phyloP scores from a whole-genome alignment of 257 asterid species.

The Henckelia pumila region DNA sequence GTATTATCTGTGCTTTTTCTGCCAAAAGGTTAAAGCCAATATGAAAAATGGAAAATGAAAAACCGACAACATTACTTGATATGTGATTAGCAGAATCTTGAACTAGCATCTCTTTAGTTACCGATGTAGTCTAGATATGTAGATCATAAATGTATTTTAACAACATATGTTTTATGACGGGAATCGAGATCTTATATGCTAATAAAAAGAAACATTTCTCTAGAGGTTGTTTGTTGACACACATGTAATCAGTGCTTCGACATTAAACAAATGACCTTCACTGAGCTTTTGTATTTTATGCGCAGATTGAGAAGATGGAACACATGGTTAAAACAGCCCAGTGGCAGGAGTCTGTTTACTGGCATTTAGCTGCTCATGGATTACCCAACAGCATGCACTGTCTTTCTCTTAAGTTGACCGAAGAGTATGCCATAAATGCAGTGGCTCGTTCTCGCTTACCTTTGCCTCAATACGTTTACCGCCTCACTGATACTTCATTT shows the following conservation, averaged over 20 bases:
- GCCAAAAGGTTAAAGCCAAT: neutral
- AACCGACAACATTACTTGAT: neutral
- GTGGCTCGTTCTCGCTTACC: constrained; percentile 76
- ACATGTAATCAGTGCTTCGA: neutral
- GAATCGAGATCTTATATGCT: neutral
- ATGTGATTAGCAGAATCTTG: neutral
- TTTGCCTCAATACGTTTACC: constrained; percentile 59
- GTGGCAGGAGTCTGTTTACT: constrained; percentile 56
- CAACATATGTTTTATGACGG: neutral
- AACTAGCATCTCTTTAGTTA: neutral
- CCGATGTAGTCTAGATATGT: neutral
- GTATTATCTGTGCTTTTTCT: neutral
- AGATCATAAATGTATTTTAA: no score
- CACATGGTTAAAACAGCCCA: constrained; percentile 52
- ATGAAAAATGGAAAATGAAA: neutral
- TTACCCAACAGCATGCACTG: constrained; percentile 74
- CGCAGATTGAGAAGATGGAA: constrained; percentile 70
- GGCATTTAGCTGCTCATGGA: constrained; percentile 84
- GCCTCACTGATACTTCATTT: constrained; percentile 56
- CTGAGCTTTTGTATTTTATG: neutral
- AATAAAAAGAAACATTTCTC: no score
- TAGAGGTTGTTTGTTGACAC: neutral
- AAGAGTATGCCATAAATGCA: constrained; percentile 71
- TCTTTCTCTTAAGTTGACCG: constrained; percentile 72
- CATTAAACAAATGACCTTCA: neutral